These are phyloP conservation scores for Cystobasidium tubakii DNA, from an alignment of 768 basidiomycete genomes.

Conservation along the genomic window DNA sequence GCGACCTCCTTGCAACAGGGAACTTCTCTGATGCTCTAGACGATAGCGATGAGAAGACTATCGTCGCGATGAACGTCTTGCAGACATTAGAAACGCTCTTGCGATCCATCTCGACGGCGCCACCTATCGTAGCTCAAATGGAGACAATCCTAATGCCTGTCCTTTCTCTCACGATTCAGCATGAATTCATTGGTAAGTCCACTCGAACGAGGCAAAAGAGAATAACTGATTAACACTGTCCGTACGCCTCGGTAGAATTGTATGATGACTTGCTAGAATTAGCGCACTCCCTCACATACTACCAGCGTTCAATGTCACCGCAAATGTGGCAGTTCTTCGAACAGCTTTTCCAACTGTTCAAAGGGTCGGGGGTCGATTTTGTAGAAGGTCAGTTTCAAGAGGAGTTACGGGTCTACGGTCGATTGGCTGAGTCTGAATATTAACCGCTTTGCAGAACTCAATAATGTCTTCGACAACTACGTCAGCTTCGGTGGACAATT, in stretches of 20 bases:
- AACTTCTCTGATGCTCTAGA: conserved; percentile 52
- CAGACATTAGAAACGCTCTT: conserved; percentile 58
- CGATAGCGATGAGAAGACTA: conserved; percentile 64
- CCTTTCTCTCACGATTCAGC: conserved; percentile 68
- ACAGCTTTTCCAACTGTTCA: conserved; percentile 73
- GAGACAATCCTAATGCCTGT: conserved; percentile 76
- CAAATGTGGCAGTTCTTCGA: conserved; percentile 85
- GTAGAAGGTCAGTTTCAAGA: conserved; percentile 61
- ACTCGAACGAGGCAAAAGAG: no score
- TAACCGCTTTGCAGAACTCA: conserved; percentile 60
- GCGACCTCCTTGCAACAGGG: conserved; percentile 49
- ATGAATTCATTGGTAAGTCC: conserved; percentile 65
- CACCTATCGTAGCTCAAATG: conserved; percentile 69
- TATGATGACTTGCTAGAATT: conserved; percentile 83
- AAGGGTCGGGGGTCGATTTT: conserved; percentile 75
- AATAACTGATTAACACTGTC: not conserved
- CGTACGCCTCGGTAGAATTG: conserved; percentile 59
- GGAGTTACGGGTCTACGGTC: no score
- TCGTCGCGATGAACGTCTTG: conserved; percentile 77
- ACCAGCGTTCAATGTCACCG: conserved; percentile 65
- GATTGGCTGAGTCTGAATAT: no score
- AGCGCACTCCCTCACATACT: conserved; percentile 77
- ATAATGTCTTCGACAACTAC: conserved; percentile 80
- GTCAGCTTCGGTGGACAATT: conserved; percentile 72
- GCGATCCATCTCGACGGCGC: conserved; percentile 64